Evolutionary conservation across 2,329 filamentous ascomycete species (phyloP).

Genomic region (Aspergillus sp.): DNA sequence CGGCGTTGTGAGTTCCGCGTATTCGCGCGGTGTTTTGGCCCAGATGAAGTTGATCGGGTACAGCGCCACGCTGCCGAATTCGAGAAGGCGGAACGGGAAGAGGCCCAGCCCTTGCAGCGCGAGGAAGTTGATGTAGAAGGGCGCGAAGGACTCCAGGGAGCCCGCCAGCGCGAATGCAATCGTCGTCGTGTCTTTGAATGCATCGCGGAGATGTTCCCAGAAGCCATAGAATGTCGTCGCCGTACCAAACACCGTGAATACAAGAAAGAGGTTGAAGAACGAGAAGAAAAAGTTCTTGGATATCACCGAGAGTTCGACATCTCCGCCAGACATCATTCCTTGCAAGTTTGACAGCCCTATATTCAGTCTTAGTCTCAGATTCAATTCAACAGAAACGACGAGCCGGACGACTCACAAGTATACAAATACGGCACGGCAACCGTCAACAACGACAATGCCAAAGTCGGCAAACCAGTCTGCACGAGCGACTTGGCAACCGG

Average conservation of each 20-base stretch:
- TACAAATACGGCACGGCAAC: conserved; percentile 89
- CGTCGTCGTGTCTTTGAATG: conserved; percentile 67
- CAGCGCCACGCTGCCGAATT: conserved; percentile 75
- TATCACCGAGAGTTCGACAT: conserved; percentile 88
- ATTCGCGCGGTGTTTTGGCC: conserved; percentile 83
- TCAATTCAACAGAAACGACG: background rate
- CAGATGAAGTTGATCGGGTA: conserved; percentile 72
- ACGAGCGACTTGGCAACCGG: conserved; percentile 66
- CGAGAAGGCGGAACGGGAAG: conserved; percentile 82
- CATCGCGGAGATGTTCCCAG: conserved; percentile 57
- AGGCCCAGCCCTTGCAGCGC: conserved; percentile 89
- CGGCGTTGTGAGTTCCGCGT: conserved; percentile 70
- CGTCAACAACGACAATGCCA: conserved; percentile 78
- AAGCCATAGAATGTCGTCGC: conserved; percentile 65
- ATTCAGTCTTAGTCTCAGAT: background rate
- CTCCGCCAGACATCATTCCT: conserved; percentile 89
- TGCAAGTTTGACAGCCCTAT: conserved; percentile 71
- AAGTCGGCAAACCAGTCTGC: conserved; percentile 77
- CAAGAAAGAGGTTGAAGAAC: conserved; percentile 97
- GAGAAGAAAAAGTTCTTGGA: conserved; percentile 99
- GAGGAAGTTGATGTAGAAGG: conserved; percentile 90
- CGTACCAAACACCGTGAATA: conserved; percentile 83
- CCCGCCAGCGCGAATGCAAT: conserved; percentile 67
- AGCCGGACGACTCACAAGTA: conserved; percentile 53
- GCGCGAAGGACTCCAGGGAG: conserved; percentile 64